Percentiles rank a stretch among this genome's conserved stretches.
phyloP scores from a whole-genome alignment of 1,139 yeast genomes.

The Yamadazyma oceani region DNA sequence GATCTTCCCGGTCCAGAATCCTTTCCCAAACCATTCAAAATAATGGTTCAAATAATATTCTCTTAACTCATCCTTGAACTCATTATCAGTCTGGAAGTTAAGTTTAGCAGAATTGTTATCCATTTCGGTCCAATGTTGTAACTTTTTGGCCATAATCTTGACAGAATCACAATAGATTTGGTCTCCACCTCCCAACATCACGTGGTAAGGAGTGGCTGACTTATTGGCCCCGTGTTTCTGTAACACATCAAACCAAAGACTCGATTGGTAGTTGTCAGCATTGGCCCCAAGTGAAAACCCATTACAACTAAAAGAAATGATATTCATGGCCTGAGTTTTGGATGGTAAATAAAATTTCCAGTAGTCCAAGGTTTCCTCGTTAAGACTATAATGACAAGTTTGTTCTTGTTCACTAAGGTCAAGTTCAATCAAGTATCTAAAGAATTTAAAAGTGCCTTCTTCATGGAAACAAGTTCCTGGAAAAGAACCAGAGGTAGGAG shows the following conservation, averaged over 20 bases:
- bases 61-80: conserved; percentile 55
- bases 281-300: conserved; percentile 84
- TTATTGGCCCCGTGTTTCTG: conserved; percentile 47
- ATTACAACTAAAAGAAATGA: conserved; percentile 82
- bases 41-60: conserved; percentile 72
- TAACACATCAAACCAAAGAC: conserved; percentile 84
- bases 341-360: conserved; percentile 62
- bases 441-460: conserved; percentile 55
- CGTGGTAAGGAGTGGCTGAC: conserved; percentile 65
- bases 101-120: conserved; percentile 37
- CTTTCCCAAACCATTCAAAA: conserved; percentile 85
- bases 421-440: conserved; percentile 60
- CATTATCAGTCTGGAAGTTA: conserved; percentile 37
- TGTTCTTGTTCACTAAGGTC: conserved; percentile 51
- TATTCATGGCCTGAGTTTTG: conserved; percentile 64
- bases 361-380: conserved; percentile 37
- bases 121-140: conserved; percentile 64
- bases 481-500: conserved; percentile 43
- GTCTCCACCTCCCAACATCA: conserved; percentile 97
- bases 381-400: conserved; percentile 58
- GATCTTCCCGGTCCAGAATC: conserved; percentile 72
- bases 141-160: conserved; percentile 54
- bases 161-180: conserved; percentile 89
- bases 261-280: conserved; percentile 64
- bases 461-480: conserved; percentile 41